Evolutionary conservation across 345 rosid species (phyloP).

Genomic region (Corchorus capsularis): DNA sequence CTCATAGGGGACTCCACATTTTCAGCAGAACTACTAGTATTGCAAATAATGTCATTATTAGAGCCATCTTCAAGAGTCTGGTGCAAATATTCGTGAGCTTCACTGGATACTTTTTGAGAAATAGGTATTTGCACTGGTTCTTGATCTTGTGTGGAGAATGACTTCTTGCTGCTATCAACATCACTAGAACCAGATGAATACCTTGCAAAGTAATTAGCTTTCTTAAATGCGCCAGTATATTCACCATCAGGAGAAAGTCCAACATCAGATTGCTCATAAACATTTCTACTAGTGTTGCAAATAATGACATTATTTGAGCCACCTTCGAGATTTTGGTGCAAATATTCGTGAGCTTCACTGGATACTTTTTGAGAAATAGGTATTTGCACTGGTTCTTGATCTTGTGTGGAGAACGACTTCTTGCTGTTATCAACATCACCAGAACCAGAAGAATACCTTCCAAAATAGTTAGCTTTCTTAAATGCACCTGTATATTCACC

Average conservation of each 20-base stretch:
- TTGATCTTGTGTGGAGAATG: conserved; percentile 52
- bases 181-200: conserved; percentile 78
- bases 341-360: conserved; percentile 63
- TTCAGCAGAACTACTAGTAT: conserved; percentile 42
- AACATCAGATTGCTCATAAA: conserved; percentile 77
- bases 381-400: conserved; percentile 57
- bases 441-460: conserved; percentile 80
- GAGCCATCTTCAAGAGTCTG: conserved; percentile 56
- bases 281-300: conserved; percentile 48
- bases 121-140: conserved; percentile 48
- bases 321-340: conserved; percentile 59
- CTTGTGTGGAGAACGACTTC: conserved; percentile 78
- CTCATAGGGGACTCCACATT: conserved; percentile 39
- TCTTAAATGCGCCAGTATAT: conserved; percentile 56
- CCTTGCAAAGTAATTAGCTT: conserved; percentile 70
- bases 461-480: conserved; percentile 68
- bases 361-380: conserved; percentile 49
- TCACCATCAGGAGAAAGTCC: conserved; percentile 94
- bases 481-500: conserved; percentile 65
- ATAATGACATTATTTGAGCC: conserved; percentile 38
- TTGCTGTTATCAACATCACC: conserved; percentile 69
- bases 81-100: conserved; percentile 60
- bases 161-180: conserved; percentile 72
- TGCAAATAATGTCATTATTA: conserved; percentile 38
- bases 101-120: conserved; percentile 56